phyloP scores from a whole-genome alignment of 441 rosid species.

The Brassica hybrid region DNA sequence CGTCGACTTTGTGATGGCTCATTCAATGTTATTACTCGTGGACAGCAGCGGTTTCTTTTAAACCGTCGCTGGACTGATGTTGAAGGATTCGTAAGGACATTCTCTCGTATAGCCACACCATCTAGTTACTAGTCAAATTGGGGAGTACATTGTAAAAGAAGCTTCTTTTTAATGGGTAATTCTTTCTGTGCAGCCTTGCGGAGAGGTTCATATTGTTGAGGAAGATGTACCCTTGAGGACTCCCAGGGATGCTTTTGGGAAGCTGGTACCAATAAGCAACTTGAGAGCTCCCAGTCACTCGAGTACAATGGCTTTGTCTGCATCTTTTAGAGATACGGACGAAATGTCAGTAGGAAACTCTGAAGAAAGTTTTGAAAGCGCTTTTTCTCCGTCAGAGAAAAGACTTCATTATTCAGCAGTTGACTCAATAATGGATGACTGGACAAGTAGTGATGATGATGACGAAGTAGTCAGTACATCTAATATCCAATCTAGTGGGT shows the following conservation, averaged over 20 bases:
- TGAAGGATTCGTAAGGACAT: constrained; percentile 83
- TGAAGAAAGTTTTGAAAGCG: constrained; percentile 83
- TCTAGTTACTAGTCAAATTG: too few relatives aligned
- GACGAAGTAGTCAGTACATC: constrained; percentile 45
- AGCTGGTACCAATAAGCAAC: constrained; percentile 55
- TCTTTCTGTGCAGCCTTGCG: constrained; percentile 63
- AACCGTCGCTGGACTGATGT: constrained; percentile 80
- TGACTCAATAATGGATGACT: constrained; percentile 49
- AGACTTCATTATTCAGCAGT: constrained; percentile 72
- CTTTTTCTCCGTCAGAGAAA: constrained; percentile 68
- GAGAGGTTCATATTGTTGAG: constrained; percentile 83
- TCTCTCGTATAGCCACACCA: background rate
- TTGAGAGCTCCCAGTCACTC: constrained; percentile 38
- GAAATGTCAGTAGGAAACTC: constrained; percentile 64
- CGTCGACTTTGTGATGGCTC: constrained; percentile 86
- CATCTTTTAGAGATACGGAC: constrained; percentile 47
- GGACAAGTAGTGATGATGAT: constrained; percentile 68
- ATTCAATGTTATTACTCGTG: constrained; percentile 86
- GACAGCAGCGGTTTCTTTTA: constrained; percentile 83
- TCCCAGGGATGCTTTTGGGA: constrained; percentile 75
- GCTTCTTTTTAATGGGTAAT: constrained; percentile 31
- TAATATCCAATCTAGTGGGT: constrained; percentile 46
- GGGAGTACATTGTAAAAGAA: background rate
- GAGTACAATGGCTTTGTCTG: constrained; percentile 43
- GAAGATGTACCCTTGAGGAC: constrained; percentile 85